A percentile compares a stretch with the other conserved stretches of the same genome.
These are phyloP conservation scores for Vitis rotundifolia DNA, from an alignment of 164 flowering plant genomes.

Conservation along the genomic window DNA sequence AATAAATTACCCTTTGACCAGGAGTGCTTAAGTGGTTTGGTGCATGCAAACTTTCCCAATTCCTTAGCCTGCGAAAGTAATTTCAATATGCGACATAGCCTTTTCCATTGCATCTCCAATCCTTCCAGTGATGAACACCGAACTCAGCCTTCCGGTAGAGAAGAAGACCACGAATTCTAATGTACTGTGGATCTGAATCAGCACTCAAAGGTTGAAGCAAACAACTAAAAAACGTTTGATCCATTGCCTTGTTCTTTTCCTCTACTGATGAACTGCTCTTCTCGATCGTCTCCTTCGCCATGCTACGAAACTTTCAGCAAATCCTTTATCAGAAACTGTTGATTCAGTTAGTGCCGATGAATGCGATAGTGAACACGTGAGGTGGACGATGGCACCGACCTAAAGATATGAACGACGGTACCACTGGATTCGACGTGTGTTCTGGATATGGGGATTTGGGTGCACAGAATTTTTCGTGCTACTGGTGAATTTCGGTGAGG, in stretches of 20 bases:
- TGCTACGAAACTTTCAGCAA: too few species aligned
- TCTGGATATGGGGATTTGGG: too few species aligned
- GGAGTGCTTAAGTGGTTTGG: conserved; percentile 83
- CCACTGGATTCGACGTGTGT: too few species aligned
- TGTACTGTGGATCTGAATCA: conserved; percentile 68
- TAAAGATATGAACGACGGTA: too few species aligned
- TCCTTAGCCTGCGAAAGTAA: conserved; percentile 78
- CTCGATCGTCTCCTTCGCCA: too few species aligned
- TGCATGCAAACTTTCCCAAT: conserved; percentile 67
- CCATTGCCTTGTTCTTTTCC: conserved; percentile 21
- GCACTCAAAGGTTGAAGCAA: conserved; percentile 72
- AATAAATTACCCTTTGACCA: conserved; percentile 86
- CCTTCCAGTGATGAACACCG: conserved; percentile 72
- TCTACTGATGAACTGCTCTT: neutral
- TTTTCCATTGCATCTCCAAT: conserved; percentile 95
- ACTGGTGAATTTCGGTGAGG: too few species aligned
- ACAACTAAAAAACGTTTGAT: conserved; percentile 77
- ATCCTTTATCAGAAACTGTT: too few species aligned
- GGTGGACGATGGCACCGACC: too few species aligned
- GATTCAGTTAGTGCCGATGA: too few species aligned
- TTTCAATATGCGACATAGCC: conserved; percentile 92
- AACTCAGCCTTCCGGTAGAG: conserved; percentile 68
- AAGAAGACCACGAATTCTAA: conserved; percentile 86
- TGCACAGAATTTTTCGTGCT: too few species aligned
- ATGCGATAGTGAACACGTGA: too few species aligned